These are phyloP conservation scores for Sporothrix brunneoviolacea DNA, from an alignment of 2,329 filamentous ascomycete genomes.

Conservation along the genomic window DNA sequence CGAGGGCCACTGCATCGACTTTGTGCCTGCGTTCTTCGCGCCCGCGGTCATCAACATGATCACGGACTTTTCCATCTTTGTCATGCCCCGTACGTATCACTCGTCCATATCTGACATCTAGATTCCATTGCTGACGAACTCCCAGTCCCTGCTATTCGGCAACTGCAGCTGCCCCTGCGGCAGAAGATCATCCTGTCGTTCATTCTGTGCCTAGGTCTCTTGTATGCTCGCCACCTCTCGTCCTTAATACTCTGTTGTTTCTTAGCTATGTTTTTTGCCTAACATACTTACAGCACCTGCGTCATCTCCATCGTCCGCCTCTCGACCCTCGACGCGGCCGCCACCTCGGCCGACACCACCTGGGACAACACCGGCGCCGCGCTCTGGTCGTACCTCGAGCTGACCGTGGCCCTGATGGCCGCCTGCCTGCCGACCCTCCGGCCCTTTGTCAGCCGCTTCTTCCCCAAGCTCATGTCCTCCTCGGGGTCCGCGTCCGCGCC, in stretches of 20 bases:
- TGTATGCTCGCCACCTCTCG: slow-evolving; percentile 21
- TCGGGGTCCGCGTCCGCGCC: background rate
- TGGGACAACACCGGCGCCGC: slow-evolving; percentile 26
- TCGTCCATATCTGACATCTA: background rate
- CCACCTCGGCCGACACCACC: slow-evolving; percentile 17
- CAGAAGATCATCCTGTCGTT: slow-evolving; percentile 23
- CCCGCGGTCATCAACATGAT: slow-evolving; percentile 23
- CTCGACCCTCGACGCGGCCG: slow-evolving; percentile 22
- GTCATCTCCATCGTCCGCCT: slow-evolving; percentile 24
- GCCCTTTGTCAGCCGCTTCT: slow-evolving; percentile 20
- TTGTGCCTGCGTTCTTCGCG: slow-evolving; percentile 19
- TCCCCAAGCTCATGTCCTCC: slow-evolving; percentile 19
- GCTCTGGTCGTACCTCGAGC: slow-evolving; percentile 27
- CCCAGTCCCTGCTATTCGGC: slow-evolving; percentile 21
- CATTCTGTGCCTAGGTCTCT: slow-evolving; percentile 23
- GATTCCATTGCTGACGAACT: background rate
- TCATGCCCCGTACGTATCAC: slow-evolving; percentile 16
- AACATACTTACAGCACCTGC: slow-evolving; percentile 21
- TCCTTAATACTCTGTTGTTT: background rate
- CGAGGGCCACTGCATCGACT: slow-evolving; percentile 21
- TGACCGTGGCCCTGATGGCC: slow-evolving; percentile 23
- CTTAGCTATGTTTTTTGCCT: too few relatives aligned
- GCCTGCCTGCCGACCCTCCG: slow-evolving; percentile 26
- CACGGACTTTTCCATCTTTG: slow-evolving; percentile 23
- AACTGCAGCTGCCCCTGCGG: slow-evolving; percentile 20